Percentiles rank a stretch among this genome's conserved stretches.
These are phyloP conservation scores for Pythium oligandrum DNA, from an alignment of 352 stramenopile genomes.

Conservation along the genomic window DNA sequence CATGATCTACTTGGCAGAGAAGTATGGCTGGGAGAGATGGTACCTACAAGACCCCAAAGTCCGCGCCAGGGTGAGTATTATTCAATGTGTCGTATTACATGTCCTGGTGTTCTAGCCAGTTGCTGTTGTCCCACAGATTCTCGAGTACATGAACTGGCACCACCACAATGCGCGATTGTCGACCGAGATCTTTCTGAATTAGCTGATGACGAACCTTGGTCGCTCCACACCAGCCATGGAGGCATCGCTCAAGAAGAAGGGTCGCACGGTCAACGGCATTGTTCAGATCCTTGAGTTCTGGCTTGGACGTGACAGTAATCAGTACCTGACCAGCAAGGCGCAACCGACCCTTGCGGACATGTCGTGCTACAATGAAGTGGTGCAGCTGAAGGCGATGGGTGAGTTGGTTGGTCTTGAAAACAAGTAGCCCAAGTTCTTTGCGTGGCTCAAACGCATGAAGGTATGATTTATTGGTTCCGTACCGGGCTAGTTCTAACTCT, in stretches of 20 bases:
- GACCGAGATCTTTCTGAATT: constrained; percentile 61
- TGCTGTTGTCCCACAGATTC: no score
- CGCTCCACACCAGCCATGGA: constrained; percentile 39
- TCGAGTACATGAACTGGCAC: constrained; percentile 81
- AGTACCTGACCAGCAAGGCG: constrained; percentile 51
- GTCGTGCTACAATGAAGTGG: constrained; percentile 77
- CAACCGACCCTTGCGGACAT: constrained; percentile 60
- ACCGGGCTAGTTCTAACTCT: background rate
- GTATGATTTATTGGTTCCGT: no score
- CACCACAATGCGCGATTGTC: constrained; percentile 61
- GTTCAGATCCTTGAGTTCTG: constrained; percentile 68
- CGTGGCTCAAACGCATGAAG: constrained; percentile 77
- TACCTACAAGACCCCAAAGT: constrained; percentile 58
- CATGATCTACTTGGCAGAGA: constrained; percentile 68
- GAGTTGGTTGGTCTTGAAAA: constrained; percentile 35
- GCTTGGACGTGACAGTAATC: constrained; percentile 50
- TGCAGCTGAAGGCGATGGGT: constrained; percentile 68
- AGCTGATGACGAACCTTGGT: constrained; percentile 55
- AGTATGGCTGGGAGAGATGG: constrained; percentile 58
- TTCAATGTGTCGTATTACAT: no score
- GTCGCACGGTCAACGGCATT: constrained; percentile 49
- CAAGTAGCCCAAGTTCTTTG: constrained; percentile 45
- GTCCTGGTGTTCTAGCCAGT: no score
- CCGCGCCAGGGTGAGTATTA: constrained; percentile 40
- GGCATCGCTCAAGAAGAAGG: constrained; percentile 40